Evolutionary conservation across 192 early-diverging fungal genomes (phyloP).

Genomic region (Coemansia sp.): DNA sequence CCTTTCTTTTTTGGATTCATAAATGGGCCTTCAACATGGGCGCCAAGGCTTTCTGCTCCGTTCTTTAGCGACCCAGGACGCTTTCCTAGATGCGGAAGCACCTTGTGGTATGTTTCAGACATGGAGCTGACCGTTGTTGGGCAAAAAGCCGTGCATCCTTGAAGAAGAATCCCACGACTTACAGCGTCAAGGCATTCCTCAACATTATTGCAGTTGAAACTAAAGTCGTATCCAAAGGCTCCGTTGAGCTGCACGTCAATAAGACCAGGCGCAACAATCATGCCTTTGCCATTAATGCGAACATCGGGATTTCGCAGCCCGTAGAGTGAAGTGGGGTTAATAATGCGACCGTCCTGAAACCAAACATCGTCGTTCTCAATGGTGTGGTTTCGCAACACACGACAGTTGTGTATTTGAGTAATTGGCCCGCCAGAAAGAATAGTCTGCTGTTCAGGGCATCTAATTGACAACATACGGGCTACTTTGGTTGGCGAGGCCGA

Average conservation of each 20-base stretch:
- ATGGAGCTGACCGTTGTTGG: slow-evolving; percentile 70
- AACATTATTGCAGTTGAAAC: slow-evolving; percentile 53
- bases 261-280: slow-evolving; percentile 68
- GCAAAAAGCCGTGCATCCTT: slow-evolving; percentile 73
- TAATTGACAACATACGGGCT: neutral
- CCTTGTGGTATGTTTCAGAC: slow-evolving; percentile 64
- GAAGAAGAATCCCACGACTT: slow-evolving; percentile 64
- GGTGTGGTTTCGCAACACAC: slow-evolving; percentile 64
- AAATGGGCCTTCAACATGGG: slow-evolving; percentile 65
- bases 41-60: slow-evolving; percentile 61
- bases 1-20: slow-evolving; percentile 66
- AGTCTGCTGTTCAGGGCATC: slow-evolving; percentile 8
- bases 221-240: slow-evolving; percentile 74
- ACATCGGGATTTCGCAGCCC: slow-evolving; percentile 60
- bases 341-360: slow-evolving; percentile 72
- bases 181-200: slow-evolving; percentile 61
- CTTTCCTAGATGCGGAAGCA: slow-evolving; percentile 50
- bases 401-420: slow-evolving; percentile 69
- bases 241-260: slow-evolving; percentile 78
- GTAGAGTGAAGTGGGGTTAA: slow-evolving; percentile 65
- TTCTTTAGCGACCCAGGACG: slow-evolving; percentile 58
- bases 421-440: slow-evolving; percentile 33
- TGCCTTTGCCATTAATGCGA: slow-evolving; percentile 65
- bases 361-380: slow-evolving; percentile 67
- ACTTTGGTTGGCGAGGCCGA: slow-evolving; percentile 7